Base-by-base conservation (phyloP, 1,284 basidiomycete species). In the Fistulinella cinereoalba region DNA sequence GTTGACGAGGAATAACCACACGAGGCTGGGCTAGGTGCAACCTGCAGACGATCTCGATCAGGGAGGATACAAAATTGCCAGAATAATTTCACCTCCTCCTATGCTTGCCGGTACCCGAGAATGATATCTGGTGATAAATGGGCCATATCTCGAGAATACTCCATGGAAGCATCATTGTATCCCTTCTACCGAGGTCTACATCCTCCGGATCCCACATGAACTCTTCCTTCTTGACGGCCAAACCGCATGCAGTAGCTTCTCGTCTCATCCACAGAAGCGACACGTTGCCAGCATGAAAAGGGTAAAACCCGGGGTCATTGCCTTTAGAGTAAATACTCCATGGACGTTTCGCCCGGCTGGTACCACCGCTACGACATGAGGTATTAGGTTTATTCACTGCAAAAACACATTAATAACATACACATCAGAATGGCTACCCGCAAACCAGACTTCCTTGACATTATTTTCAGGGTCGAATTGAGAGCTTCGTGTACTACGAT, bases 181-280 rank as follows among this genome's bases (percentile, higher is more conserved):
- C 18, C 4, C 3, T 16, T 9, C 15, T 48, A 4, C 47, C 54
- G 11, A 34, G 4, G 31, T 51, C 44, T 4, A 56, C 11, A 16
- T 56, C 48, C 2, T 51, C 34, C 3, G 48, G 55, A 6, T 2
- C 15, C 48, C 48, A 55, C 6, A 8, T 1, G 16, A 36, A 6
- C 1, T 15, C 19, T 6, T 6, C n/a, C 7, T 27, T 5, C 3
- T 36, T 3, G 12, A 53, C 43, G 9, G 24, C 7, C 4, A 56
- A 13, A 15, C 46, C 55, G 1, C 21, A 1, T 1, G 6, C 32
- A 0, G 27, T 11, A 2, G 56, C 55, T 15, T 58, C 47, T 2
- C 15, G 39, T 4, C 24, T 25, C 49, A 56, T 57, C 55, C 55
- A 57, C 5, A 45, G 1, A 4, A 62, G 47, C 4, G 60, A 12